Conservation (phyloP, 257 asterid species). For the Cordia subcordata region DNA sequence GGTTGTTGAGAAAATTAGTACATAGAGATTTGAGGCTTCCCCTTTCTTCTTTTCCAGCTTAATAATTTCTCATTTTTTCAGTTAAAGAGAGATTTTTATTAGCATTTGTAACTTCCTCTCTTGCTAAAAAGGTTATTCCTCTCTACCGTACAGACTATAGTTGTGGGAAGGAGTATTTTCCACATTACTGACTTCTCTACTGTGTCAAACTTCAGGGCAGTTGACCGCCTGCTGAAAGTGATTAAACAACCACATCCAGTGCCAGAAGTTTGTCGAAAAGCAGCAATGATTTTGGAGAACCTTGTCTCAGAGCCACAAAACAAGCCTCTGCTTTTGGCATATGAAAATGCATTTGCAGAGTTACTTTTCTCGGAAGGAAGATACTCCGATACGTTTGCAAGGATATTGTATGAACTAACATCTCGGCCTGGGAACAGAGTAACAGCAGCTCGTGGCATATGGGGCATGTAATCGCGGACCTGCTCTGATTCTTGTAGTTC, state of each 20-base stretch:
- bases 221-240: conserved; percentile 84
- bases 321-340: conserved; percentile 65
- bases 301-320: conserved; percentile 97
- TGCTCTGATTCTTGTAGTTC: not conserved
- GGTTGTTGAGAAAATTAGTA: too few species aligned
- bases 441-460: conserved; percentile 80
- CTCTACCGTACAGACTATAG: not conserved
- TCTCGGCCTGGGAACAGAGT: conserved; percentile 76
- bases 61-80: too few species aligned
- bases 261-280: conserved; percentile 94
- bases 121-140: not conserved
- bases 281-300: conserved; percentile 78
- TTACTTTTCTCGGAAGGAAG: conserved; percentile 77
- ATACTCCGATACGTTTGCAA: conserved; percentile 76
- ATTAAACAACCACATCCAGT: conserved; percentile 80
- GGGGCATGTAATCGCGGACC: conserved; percentile 67
- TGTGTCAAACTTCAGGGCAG: conserved; percentile 54
- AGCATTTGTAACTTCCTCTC: too few species aligned
- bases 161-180: not conserved
- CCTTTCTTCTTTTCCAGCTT: too few species aligned
- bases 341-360: conserved; percentile 87
- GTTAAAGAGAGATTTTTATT: too few species aligned
- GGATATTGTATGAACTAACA: conserved; percentile 82
- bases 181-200: not conserved
- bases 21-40: too few species aligned